Evolutionary conservation across 2,329 filamentous ascomycete genomes (phyloP).

Genomic region (Knoxdaviesia proteae): DNA sequence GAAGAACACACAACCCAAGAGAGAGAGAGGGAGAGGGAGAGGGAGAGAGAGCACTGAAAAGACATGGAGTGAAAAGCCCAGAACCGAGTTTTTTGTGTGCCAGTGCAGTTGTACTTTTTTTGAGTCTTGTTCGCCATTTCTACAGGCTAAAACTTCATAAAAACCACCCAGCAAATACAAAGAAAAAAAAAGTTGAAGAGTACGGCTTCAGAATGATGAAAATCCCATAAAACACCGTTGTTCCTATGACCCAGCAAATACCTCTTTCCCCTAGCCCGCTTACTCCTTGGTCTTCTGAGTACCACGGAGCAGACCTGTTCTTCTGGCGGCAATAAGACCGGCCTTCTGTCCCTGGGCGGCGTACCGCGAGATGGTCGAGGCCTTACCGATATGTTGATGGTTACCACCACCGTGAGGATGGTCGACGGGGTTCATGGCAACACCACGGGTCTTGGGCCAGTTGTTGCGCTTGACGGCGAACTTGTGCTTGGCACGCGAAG

Average conservation of each 20-base stretch:
- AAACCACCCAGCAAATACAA: not conserved
- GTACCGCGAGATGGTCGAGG: constrained; percentile 97
- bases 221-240: constrained; percentile 27
- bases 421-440: constrained; percentile 99
- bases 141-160: not conserved
- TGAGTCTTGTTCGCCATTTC: too few species aligned
- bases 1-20: too few species aligned
- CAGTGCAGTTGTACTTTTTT: too few species aligned
- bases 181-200: not conserved
- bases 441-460: constrained; percentile 99
- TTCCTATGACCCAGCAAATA: constrained; percentile 37
- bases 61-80: too few species aligned
- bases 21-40: too few species aligned
- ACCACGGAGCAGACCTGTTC: constrained; percentile 99
- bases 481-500: constrained; percentile 99
- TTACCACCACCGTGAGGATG: constrained; percentile 98
- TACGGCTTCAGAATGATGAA: constrained; percentile 1
- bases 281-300: constrained; percentile 99
- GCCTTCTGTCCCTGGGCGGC: constrained; percentile 98
- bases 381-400: constrained; percentile 99
- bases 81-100: too few species aligned
- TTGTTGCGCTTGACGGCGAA: constrained; percentile 99
- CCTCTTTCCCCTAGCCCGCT: constrained; percentile 13
- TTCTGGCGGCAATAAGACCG: constrained; percentile 98
- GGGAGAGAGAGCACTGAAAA: too few species aligned